Conservation (phyloP, 371 early-diverging fungal genomes). For the Conidiobolus incongruus region DNA sequence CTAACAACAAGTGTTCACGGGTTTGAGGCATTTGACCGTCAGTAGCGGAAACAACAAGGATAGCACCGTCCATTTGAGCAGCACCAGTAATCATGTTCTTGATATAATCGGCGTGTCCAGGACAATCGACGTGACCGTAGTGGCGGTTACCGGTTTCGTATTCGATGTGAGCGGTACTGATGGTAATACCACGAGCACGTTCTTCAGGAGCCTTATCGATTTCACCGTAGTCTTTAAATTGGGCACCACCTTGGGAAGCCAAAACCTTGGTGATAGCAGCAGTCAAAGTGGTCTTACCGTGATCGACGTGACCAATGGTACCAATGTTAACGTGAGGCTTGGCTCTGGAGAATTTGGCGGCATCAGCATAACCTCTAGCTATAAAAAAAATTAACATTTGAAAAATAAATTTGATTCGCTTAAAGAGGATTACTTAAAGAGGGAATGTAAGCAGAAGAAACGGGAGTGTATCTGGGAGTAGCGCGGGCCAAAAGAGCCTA, state of each 20-base stretch:
- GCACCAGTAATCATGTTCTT: constrained; percentile 99
- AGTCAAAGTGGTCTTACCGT: constrained; percentile 98
- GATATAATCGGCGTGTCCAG: constrained; percentile 99
- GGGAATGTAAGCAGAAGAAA: too few relatives aligned
- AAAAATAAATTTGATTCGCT: background rate
- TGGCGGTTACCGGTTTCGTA: constrained; percentile 79
- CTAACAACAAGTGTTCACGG: constrained; percentile 91
- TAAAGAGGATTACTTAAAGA: too few relatives aligned
- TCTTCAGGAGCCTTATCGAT: constrained; percentile 98
- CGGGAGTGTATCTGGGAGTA: too few relatives aligned
- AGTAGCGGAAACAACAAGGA: constrained; percentile 95
- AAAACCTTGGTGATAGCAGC: constrained; percentile 97
- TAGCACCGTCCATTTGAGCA: constrained; percentile 97
- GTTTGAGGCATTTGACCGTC: constrained; percentile 90
- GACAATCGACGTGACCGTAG: constrained; percentile 98
- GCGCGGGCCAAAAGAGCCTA: too few relatives aligned
- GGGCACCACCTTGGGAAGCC: constrained; percentile 47
- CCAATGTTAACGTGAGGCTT: constrained; percentile 99
- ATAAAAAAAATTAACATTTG: background rate
- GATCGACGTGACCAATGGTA: constrained; percentile 99
- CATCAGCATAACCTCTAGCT: constrained; percentile 4
- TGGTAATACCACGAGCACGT: constrained; percentile 93
- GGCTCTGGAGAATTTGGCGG: constrained; percentile 29
- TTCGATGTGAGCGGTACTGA: constrained; percentile 89
- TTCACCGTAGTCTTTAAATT: constrained; percentile 82